These are phyloP conservation scores for Solanum aculeatissimum DNA, from an alignment of 305 asterid species.

Conservation along the genomic window DNA sequence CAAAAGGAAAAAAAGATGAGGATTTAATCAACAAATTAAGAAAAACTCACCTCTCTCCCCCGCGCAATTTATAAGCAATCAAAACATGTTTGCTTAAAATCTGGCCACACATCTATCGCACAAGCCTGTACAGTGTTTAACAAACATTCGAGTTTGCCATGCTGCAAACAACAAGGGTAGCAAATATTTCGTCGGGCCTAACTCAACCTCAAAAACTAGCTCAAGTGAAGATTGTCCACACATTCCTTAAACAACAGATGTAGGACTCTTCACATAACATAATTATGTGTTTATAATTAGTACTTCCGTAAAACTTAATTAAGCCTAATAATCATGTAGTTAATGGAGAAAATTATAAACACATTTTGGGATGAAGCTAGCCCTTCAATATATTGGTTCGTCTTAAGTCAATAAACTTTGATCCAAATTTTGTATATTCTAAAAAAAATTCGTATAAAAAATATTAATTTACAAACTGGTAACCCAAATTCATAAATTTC, in stretches of 20 bases:
- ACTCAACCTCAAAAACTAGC: not conserved
- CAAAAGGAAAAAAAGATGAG: not conserved
- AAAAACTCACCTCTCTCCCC: constrained; percentile 52
- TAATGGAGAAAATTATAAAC: not conserved
- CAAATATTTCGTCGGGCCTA: not conserved
- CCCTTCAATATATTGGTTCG: too few species aligned
- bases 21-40: not conserved
- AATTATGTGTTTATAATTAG: not conserved
- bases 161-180: not conserved
- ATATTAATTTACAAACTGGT: too few species aligned
- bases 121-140: not conserved
- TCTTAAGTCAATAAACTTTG: too few species aligned
- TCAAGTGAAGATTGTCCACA: not conserved
- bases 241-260: not conserved
- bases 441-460: too few species aligned
- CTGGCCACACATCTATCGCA: not conserved
- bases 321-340: not conserved
- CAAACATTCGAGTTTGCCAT: not conserved
- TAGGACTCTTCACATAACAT: not conserved
- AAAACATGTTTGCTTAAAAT: constrained; percentile 46
- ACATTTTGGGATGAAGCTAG: too few species aligned
- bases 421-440: too few species aligned
- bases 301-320: not conserved
- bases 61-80: constrained; percentile 37
- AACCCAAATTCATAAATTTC: too few species aligned